These are phyloP conservation scores for Pseudognaphalium luteoalbum DNA, from an alignment of 129 eudicot species.

Conservation along the genomic window DNA sequence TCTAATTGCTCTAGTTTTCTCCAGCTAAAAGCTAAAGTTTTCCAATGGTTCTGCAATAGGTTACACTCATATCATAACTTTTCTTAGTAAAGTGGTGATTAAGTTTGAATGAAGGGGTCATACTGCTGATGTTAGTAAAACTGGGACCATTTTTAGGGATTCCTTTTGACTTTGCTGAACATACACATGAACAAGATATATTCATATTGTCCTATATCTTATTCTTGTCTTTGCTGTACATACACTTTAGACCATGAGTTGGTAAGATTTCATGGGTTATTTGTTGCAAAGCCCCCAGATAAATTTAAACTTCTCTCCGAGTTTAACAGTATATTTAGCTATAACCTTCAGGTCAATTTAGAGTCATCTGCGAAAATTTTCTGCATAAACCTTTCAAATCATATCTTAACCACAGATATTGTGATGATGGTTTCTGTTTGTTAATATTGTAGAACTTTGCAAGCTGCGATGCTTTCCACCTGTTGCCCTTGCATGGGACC, in stretches of 20 bases:
- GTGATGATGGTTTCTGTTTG: conserved; percentile 20
- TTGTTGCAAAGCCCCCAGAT: not conserved
- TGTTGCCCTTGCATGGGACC: conserved; percentile 90
- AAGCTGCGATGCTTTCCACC: conserved; percentile 96
- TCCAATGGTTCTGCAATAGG: too few species aligned
- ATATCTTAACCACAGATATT: not conserved
- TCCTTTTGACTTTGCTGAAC: too few species aligned
- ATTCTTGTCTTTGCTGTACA: not conserved
- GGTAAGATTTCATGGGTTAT: too few species aligned
- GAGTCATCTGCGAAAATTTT: not conserved
- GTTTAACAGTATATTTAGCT: conserved; percentile 2
- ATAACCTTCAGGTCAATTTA: not conserved
- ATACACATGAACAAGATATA: too few species aligned
- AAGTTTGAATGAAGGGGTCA: too few species aligned
- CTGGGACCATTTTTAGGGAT: too few species aligned
- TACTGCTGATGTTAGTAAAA: too few species aligned
- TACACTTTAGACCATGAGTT: not conserved
- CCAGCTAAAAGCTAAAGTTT: too few species aligned
- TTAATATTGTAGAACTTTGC: conserved; percentile 62
- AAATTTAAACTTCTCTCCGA: not conserved
- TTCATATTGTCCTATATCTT: not conserved
- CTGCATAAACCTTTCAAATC: conserved; percentile 15
- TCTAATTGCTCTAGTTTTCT: too few species aligned
- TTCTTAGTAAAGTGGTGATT: too few species aligned
- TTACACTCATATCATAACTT: too few species aligned